Percentiles rank a stretch among this genome's conserved stretches.
phyloP scores from a whole-genome alignment of 2,329 filamentous ascomycete genomes.

The Aspergillus tubingensis region DNA sequence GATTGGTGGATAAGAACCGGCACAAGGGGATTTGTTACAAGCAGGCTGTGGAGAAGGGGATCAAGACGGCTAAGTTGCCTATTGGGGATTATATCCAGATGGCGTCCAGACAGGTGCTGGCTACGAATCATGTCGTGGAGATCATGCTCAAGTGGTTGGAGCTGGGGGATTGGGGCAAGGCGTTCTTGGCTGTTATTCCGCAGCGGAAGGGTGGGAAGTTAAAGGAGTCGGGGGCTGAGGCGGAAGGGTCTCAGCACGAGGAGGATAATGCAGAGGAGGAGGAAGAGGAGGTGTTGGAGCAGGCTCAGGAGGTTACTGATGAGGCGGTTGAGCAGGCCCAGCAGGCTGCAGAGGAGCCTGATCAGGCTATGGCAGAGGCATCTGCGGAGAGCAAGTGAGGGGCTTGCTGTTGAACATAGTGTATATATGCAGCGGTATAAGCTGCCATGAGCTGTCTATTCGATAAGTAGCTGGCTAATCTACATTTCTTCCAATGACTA shows the following conservation, averaged over 20 bases:
- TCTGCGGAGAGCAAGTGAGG: background rate
- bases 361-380: background rate
- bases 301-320: background rate
- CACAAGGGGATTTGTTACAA: constrained; percentile 94
- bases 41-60: constrained; percentile 69
- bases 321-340: background rate
- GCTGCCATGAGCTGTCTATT: background rate
- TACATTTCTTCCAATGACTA: no score
- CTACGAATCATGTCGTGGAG: constrained; percentile 94
- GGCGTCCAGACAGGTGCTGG: constrained; percentile 79
- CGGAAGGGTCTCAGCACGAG: constrained; percentile 24
- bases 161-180: constrained; percentile 84
- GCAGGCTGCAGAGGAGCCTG: background rate
- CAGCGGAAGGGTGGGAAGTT: constrained; percentile 81
- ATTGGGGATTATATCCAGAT: constrained; percentile 96
- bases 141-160: constrained; percentile 96
- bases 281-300: background rate
- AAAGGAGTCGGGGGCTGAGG: constrained; percentile 38
- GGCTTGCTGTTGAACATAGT: background rate
- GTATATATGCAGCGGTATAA: background rate
- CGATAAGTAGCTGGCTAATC: no score
- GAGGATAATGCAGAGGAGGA: constrained; percentile 2
- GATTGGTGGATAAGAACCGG: constrained; percentile 92
- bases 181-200: constrained; percentile 85
- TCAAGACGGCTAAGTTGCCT: constrained; percentile 86